Percentiles rank a stretch among this genome's conserved stretches.
phyloP scores from a whole-genome alignment of 148 eudicot genomes.

The Rhododendron kiyosumense region DNA sequence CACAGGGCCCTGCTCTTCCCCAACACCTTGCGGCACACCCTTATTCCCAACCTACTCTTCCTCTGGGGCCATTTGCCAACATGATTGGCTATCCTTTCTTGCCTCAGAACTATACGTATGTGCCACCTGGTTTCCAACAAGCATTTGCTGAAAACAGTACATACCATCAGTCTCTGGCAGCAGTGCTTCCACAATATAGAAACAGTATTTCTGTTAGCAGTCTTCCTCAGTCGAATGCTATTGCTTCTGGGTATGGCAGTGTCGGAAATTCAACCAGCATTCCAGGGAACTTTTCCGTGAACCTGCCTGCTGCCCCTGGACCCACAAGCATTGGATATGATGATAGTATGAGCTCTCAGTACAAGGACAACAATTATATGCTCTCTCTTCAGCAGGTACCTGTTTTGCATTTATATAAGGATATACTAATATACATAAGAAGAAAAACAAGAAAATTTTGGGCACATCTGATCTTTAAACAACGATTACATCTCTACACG shows the following conservation, averaged over 20 bases:
- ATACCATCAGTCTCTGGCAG: constrained; percentile 53
- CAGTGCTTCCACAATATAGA: constrained; percentile 74
- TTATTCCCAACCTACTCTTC: constrained; percentile 68
- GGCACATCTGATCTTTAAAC: neutral
- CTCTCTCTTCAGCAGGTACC: constrained; percentile 84
- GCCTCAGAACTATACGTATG: constrained; percentile 66
- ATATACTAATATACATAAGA: neutral
- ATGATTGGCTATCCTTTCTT: constrained; percentile 75
- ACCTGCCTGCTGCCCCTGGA: constrained; percentile 66
- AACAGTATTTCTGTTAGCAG: constrained; percentile 62
- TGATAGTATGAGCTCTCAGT: constrained; percentile 65
- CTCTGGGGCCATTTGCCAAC: constrained; percentile 66
- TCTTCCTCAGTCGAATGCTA: constrained; percentile 77
- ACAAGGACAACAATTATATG: constrained; percentile 71
- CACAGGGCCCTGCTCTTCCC: constrained; percentile 60
- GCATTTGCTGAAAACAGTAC: constrained; percentile 60
- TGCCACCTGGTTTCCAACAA: constrained; percentile 85
- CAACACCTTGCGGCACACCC: constrained; percentile 73
- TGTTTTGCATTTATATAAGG: neutral
- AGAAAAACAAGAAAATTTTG: neutral
- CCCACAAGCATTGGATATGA: constrained; percentile 65
- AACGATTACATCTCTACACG: neutral
- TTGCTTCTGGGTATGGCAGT: constrained; percentile 76
- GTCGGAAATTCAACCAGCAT: constrained; percentile 62
- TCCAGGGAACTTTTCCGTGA: constrained; percentile 62